phyloP scores from a whole-genome alignment of 2,329 filamentous ascomycete species.

The Penicillium digitatum region DNA sequence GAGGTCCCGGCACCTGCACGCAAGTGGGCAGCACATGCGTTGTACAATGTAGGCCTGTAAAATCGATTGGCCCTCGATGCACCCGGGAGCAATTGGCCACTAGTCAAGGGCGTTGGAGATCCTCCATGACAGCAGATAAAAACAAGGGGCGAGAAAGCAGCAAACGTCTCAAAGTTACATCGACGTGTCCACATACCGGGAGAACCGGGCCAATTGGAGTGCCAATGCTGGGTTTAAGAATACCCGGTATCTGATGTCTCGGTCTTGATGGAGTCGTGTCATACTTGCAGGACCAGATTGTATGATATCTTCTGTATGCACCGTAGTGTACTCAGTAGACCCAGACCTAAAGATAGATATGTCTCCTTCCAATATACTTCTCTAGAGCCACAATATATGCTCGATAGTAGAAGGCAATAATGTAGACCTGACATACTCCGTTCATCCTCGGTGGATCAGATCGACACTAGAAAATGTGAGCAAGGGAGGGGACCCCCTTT shows the following conservation, averaged over 20 bases:
- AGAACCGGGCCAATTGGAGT: neutral
- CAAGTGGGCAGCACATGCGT: neutral
- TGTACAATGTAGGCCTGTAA: neutral
- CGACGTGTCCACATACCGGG: constrained; percentile 11
- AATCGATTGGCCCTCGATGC: neutral
- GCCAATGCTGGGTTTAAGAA: neutral
- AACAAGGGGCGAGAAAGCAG: constrained; percentile 17
- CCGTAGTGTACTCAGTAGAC: neutral
- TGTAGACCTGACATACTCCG: constrained; percentile 4
- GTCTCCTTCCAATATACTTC: neutral
- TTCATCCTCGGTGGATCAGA: constrained; percentile 5
- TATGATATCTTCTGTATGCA: neutral
- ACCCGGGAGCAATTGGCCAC: constrained; percentile 6
- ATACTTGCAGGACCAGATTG: neutral
- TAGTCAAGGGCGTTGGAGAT: neutral
- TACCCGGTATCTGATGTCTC: neutral
- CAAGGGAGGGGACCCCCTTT: constrained; percentile 7
- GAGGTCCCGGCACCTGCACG: neutral
- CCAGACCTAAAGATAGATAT: neutral
- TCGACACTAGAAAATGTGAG: constrained; percentile 10
- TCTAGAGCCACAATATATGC: neutral
- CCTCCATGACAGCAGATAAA: constrained; percentile 5
- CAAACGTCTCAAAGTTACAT: constrained; percentile 25
- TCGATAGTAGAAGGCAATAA: constrained; percentile 6
- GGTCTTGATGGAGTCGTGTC: neutral